Base-by-base conservation (phyloP, 73 alveolate genomes). In the Diophrys sp. region DNA sequence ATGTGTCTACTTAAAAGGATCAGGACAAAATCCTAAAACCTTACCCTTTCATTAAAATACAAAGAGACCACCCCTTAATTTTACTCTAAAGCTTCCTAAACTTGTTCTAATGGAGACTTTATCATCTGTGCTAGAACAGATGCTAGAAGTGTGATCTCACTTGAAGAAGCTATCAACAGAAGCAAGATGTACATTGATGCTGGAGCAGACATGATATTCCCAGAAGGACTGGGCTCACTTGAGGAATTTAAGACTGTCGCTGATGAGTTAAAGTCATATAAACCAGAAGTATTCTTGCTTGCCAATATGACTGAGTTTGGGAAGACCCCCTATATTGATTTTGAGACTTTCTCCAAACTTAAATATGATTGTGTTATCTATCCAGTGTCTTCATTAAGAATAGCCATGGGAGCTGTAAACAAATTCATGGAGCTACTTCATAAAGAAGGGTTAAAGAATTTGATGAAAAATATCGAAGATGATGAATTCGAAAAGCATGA, bases 141-240 rank as follows among this genome's bases (percentile, higher is more conserved):
- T 84, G 99, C 99, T 8, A 89, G 97, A 54, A 93, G 94, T 14
- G 98, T 92, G 56, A 90, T 82, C 70, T 93, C 91, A 8, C 27
- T 92, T 27, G 91, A 85, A 14, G 85, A 74, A 54, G 71, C 94
- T 54, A 81, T 89, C 14, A 79, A 82, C 29, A 78, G 98, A 67
- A 78, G 95, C 30, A 84, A 85, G 84, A 82, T 71, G 14, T 91
- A 91, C 62, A 90, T 91, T 24, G 96, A 94, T 33, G 99, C 98
- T 8, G 99, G 99, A 33, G 99, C 99, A 29, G 99, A 96, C 83
- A 96, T 96, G 99, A 96, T 96, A 54, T 96, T 96, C 88, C 99
- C 99, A 0, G 99, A 96, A 83, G 98, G 97, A 33, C 80, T 86
- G 31, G 83, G 54, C n/a, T 67, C 86, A 0, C 55, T 78, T 67